A percentile compares a stretch with the other conserved stretches of the same genome.
Evolutionary conservation across 179 eudicot species (phyloP).

Genomic region (Beta macrorhiza): DNA sequence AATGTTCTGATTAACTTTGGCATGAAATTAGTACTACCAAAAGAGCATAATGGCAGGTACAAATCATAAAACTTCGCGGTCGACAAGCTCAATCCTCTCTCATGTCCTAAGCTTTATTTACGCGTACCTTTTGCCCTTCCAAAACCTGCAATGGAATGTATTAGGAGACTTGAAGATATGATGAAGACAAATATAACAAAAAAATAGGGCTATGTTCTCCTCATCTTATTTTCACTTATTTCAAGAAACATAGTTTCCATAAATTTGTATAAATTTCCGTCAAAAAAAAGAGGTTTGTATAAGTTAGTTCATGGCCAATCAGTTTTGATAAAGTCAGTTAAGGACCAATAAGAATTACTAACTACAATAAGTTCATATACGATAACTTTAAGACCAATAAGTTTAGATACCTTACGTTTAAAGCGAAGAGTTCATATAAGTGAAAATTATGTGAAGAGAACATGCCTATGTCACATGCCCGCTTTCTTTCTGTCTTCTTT

Average conservation of each 20-base stretch:
- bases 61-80: background rate
- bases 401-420: too few relatives aligned
- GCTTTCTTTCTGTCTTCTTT: too few relatives aligned
- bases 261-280: too few relatives aligned
- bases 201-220: background rate
- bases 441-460: too few relatives aligned
- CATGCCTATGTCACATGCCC: too few relatives aligned
- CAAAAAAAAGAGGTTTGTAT: too few relatives aligned
- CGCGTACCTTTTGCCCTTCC: constrained; percentile 91
- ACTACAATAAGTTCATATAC: too few relatives aligned
- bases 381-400: too few relatives aligned
- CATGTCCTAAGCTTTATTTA: constrained; percentile 58
- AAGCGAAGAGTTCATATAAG: too few relatives aligned
- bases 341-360: too few relatives aligned
- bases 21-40: constrained; percentile 16
- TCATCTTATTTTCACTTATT: too few relatives aligned
- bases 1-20: constrained; percentile 4
- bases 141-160: constrained; percentile 51
- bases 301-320: background rate
- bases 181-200: background rate
- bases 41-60: background rate
- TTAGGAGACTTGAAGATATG: constrained; percentile 2
- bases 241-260: background rate
- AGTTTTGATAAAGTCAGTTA: too few relatives aligned
- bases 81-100: background rate